Evolutionary conservation across 345 rosid genomes (phyloP), one percentile per base, ranked within the genome.

Genomic region (Sisymbrium irio): DNA sequence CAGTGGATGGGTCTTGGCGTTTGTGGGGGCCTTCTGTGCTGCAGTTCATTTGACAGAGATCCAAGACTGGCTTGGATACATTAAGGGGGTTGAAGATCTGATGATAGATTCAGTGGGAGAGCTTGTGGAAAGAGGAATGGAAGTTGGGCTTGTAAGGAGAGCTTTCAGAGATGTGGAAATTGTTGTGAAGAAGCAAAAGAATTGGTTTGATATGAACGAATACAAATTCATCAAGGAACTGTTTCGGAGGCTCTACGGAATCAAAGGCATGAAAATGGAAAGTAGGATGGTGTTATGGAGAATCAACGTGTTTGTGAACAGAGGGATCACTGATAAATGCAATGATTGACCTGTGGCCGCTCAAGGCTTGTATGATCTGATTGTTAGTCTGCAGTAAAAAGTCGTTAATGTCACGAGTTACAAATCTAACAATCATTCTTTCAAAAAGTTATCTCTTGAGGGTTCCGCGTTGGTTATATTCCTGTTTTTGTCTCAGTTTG

Each of bases 261-360:
- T 68, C 51, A n/a, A 53, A 56, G 73, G 63, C 12, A 53, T 68
- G 62, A 40, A 12, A 68, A 54, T 12, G 73, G 73, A 55, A 18
- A 40, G 55, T 4, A 64, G 33, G 42, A 18, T 45, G 2, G 69
- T 46, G 28, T 45, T 64, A 17, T 45, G 56, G 69, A 46, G 57
- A 30, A 64, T 18, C 12, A 64, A 64, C 8, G 15, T 46, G 55
- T 6, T 17, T 30, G 17, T 65, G 12, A 49, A 55, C 8, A 40
- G 37, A 68, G 27, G 53, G 10, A 6, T 67, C 7, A 8, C 22
- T 1, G 3, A 19, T 4, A 5, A 3, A 37, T 32, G 36, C 5
- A 0, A 5, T 36, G 28, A 36, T 58, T 58, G 8, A 4, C 36
- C 8, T 55, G 13, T n/a, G 36, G 37, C 18, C 20, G 40, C 3